These are phyloP conservation scores for Haberlea rhodopensis DNA, from an alignment of 257 asterid genomes.

Conservation along the genomic window DNA sequence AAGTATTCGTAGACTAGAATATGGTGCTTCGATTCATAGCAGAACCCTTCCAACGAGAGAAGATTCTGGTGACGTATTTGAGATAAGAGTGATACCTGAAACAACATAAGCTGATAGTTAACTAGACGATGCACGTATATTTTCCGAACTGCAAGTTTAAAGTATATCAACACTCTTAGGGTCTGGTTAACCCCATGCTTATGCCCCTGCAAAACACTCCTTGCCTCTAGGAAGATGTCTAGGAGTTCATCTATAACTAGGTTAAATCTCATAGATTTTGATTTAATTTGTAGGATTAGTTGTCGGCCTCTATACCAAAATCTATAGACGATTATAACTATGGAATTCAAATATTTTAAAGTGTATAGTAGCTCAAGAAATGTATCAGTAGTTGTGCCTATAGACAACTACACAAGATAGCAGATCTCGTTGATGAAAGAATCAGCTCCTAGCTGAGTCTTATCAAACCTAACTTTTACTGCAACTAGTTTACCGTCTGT, in stretches of 20 bases:
- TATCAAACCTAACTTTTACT: constrained; percentile 84
- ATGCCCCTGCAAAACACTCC: background rate
- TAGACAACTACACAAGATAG: background rate
- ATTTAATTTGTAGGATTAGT: too few relatives aligned
- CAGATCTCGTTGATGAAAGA: constrained; percentile 88
- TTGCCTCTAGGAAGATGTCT: background rate
- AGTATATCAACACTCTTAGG: background rate
- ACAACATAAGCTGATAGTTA: background rate
- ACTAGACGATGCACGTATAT: background rate
- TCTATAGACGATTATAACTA: background rate
- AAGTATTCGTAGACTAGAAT: constrained; percentile 84
- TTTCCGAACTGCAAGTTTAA: background rate
- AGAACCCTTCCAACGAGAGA: constrained; percentile 79
- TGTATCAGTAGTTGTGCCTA: too few relatives aligned
- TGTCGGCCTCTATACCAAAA: background rate
- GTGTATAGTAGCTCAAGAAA: background rate
- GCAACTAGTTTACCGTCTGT: constrained; percentile 72
- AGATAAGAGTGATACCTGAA: constrained; percentile 75
- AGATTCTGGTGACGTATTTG: constrained; percentile 79
- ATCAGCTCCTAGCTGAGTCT: constrained; percentile 80
- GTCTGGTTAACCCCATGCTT: background rate
- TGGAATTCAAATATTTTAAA: too few relatives aligned
- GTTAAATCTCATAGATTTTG: background rate
- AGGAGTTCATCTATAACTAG: background rate
- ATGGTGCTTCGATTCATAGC: constrained; percentile 86